Percentiles rank a stretch among this genome's conserved stretches.
Conservation (phyloP, 1,284 basidiomycete species). For the Phenoliferia sp. region DNA sequence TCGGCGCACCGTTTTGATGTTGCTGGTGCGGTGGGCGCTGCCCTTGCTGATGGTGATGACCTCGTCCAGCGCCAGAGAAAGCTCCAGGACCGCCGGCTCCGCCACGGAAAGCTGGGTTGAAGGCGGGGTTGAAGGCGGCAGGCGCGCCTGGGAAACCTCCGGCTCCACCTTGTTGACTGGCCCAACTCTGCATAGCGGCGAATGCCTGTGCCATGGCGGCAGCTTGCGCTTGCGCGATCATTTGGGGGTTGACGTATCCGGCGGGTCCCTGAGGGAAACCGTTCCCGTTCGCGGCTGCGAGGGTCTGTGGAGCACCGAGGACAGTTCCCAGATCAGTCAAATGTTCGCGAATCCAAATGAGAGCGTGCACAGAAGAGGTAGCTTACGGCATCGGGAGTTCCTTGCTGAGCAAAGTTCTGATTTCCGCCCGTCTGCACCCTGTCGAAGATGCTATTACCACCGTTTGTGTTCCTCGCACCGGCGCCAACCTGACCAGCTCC, state of each 20-base stretch:
- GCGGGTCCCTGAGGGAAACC: conserved; percentile 26
- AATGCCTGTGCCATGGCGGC: conserved; percentile 29
- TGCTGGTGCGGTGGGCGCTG: not conserved
- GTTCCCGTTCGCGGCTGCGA: conserved; percentile 24
- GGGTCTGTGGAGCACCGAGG: conserved; percentile 9
- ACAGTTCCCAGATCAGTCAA: not conserved
- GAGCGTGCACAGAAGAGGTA: not conserved
- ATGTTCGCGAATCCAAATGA: too few species aligned
- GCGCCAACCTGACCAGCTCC: not conserved
- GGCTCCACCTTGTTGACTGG: not conserved
- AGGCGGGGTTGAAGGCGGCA: not conserved
- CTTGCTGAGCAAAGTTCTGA: conserved; percentile 6
- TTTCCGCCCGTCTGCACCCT: conserved; percentile 17
- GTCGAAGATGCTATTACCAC: conserved; percentile 28
- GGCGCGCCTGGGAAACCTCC: not conserved
- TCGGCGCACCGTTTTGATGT: not conserved
- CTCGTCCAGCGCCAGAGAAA: not conserved
- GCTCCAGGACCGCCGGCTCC: not conserved
- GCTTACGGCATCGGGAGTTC: conserved; percentile 27
- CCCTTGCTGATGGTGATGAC: not conserved
- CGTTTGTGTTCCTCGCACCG: not conserved
- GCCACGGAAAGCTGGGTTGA: not conserved
- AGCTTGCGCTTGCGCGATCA: conserved; percentile 29
- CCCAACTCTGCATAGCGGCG: conserved; percentile 31
- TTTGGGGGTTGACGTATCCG: conserved; percentile 16